Percentiles rank a stretch among this genome's conserved stretches.
Conservation (phyloP, 2,329 filamentous ascomycete species). For the Xylaria arbuscula region DNA sequence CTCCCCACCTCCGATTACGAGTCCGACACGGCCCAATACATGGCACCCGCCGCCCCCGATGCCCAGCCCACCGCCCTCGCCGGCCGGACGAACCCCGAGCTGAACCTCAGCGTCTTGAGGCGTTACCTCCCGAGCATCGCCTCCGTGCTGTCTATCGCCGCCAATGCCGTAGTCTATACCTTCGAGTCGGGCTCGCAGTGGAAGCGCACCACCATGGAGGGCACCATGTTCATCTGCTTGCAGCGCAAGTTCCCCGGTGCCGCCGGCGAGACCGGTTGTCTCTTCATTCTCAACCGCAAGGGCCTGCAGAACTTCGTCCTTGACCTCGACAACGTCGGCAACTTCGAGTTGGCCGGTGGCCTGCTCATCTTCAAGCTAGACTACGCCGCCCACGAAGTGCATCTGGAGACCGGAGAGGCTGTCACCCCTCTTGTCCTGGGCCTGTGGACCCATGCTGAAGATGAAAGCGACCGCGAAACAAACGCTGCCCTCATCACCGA, state of each 20-base stretch:
- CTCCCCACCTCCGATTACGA: conserved; percentile 70
- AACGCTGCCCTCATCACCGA: conserved; percentile 45
- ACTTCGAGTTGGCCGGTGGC: conserved; percentile 71
- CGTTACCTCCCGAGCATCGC: conserved; percentile 82
- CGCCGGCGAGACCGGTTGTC: conserved; percentile 60
- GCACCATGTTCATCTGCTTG: conserved; percentile 88
- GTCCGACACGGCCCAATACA: conserved; percentile 68
- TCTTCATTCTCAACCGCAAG: conserved; percentile 79
- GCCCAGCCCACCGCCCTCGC: conserved; percentile 63
- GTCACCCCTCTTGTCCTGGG: conserved; percentile 42
- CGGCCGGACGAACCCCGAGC: conserved; percentile 80
- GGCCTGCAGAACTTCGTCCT: conserved; percentile 77
- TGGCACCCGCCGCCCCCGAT: conserved; percentile 54
- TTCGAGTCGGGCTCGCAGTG: conserved; percentile 73
- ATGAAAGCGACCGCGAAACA: conserved; percentile 42
- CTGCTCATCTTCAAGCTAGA: conserved; percentile 63
- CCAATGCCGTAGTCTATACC: conserved; percentile 87
- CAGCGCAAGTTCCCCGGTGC: conserved; percentile 54
- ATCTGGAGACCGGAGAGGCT: conserved; percentile 43
- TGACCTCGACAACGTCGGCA: conserved; percentile 68
- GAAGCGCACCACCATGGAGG: conserved; percentile 89
- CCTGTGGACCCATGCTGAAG: conserved; percentile 46
- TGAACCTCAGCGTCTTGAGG: conserved; percentile 86
- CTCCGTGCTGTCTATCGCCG: conserved; percentile 80
- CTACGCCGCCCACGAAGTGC: conserved; percentile 37